Base-by-base conservation (phyloP, 805 yeast species). In the Schwanniomyces polymorphus region DNA sequence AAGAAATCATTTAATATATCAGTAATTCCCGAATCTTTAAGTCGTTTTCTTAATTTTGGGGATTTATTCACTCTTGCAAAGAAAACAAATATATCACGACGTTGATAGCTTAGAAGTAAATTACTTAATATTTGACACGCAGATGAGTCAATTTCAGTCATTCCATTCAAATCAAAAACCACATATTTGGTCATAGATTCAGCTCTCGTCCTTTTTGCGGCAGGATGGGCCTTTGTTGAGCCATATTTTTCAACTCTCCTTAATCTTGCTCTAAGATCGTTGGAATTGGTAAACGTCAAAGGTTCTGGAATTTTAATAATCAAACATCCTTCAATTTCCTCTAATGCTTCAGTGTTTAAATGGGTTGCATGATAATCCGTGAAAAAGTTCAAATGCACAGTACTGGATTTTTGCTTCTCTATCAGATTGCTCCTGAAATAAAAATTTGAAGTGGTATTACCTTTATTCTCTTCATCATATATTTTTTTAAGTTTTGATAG, bases 241-340 rank as follows among this genome's bases (percentile, higher is more conserved):
- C 78, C 78, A 48, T 67, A 71, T 61, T 69, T 55, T 47, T 73
- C 78, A 10, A 73, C 70, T 35, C 78, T 45, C 48, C 64, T 67
- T 31, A 73, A 60, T 33, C 78, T 53, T 12, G 69, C 51, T 41
- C 68, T 60, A 43, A 73, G 57, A 50, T 73, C 78, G 49, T 63
- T 67, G 26, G 72, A 62, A 47, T 73, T 73, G 12, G 75, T 68
- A 51, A 73, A 73, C 3, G 76, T 70, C 38, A 73, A 56, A 8
- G 77, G 76, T 52, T 73, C 78, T 2, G 77, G 77, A 29, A 73
- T 70, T 47, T 65, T 69, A 17, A 73, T 63, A 9, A 72, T 72
- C 10, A 73, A 57, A 54, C 76, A 72, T 5, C 78, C 77, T 51
- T 73, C 77, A 29, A 73, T 68, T 47, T 73, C 76, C 44, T 73